Evolutionary conservation across 192 early-diverging fungal species (phyloP), one percentile per base, ranked within the genome.

Genomic region (Linderina pennispora): DNA sequence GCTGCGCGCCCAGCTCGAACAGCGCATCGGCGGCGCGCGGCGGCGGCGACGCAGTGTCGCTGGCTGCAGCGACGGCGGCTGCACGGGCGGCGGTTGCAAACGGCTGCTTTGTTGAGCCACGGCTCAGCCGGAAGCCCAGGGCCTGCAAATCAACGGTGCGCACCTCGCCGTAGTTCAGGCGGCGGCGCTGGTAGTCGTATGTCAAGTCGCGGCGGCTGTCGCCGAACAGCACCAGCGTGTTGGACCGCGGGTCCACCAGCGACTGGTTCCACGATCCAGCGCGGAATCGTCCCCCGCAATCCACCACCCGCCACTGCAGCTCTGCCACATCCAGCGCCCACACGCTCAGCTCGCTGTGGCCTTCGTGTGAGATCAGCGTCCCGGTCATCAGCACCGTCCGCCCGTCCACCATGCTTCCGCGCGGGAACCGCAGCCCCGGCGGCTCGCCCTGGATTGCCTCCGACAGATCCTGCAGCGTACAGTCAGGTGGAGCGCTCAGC

Each of bases 261-360:
- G 84, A 85, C 48, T 81, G 64, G 64, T 90, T 90, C 87, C 87
- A 90, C 37, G 84, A 86, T 18, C 87, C 87, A 8, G 76, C 54
- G 23, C 60, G 68, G 40, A 90, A 85, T 35, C 78, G 66, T 0
- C 77, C 71, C 7, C 85, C 87, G 43, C 85, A 87, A 25, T 72
- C 65, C 35, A 90, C 77, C 2, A 80, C 75, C 36, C 74, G 64
- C 87, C 87, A 90, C 9, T 63, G 62, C 33, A 84, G 35, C 15
- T 68, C 75, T 11, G 63, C 61, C 6, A 85, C 48, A 39, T 86
- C 81, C 20, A 87, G 48, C 8, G 81, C 70, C 87, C 87, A 90
- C 15, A 90, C 57, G 25, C 80, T 78, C 68, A 88, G 80, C 10
- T 82, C 78, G 48, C 84, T 79, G 39, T 73, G 71, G 17, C 78